Evolutionary conservation across 164 flowering plant species (phyloP).

Genomic region (Liriodendron chinense): DNA sequence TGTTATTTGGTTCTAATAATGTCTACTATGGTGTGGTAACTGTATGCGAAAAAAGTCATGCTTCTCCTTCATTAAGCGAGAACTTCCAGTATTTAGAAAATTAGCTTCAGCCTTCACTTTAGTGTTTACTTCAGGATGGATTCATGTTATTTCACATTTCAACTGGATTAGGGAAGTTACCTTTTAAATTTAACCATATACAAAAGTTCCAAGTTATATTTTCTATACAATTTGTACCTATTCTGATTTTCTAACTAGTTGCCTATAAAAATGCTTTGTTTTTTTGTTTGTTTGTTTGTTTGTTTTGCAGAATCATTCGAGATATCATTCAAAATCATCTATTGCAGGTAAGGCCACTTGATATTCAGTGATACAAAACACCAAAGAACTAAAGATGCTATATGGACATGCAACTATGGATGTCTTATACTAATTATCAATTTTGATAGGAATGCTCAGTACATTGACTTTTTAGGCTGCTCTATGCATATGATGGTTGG

Average conservation of each 20-base stretch:
- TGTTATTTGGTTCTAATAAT: constrained; percentile 4
- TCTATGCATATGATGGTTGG: not conserved
- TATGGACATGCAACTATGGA: not conserved
- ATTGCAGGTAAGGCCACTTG: constrained; percentile 51
- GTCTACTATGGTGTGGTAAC: not conserved
- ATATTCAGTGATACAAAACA: not conserved
- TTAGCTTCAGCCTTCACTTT: not conserved
- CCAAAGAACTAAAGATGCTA: not conserved
- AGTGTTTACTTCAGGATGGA: not conserved
- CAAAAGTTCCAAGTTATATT: too few relatives aligned
- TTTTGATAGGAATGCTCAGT: not conserved
- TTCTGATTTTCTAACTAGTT: not conserved
- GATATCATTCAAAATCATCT: constrained; percentile 97
- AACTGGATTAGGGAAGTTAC: too few relatives aligned
- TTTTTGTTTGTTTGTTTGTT: not conserved
- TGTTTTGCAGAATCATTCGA: constrained; percentile 81
- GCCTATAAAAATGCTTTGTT: not conserved
- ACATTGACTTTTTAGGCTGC: not conserved
- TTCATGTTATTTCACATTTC: too few relatives aligned
- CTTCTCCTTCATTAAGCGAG: not conserved
- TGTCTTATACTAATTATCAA: not conserved
- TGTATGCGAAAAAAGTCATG: not conserved
- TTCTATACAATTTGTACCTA: not conserved
- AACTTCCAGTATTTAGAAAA: not conserved
- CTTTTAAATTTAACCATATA: too few relatives aligned